phyloP scores from a whole-genome alignment of 305 asterid species.

The Nicotiana rustica region DNA sequence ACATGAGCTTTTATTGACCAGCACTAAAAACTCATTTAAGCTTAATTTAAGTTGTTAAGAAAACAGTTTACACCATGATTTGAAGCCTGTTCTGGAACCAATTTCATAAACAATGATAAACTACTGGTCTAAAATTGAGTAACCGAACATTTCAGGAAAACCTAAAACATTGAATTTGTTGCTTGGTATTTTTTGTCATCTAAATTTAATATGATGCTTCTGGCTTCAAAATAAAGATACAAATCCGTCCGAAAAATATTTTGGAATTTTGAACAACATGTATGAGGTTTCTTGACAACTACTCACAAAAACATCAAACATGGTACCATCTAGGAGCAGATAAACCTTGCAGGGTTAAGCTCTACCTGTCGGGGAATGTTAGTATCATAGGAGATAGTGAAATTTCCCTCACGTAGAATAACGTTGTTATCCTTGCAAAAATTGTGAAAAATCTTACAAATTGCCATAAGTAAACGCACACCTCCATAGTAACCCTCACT shows the following conservation, averaged over 20 bases:
- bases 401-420: slow-evolving; percentile 55
- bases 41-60: neutral
- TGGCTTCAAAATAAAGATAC: neutral
- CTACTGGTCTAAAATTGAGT: neutral
- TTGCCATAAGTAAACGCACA: slow-evolving; percentile 77
- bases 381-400: slow-evolving; percentile 75
- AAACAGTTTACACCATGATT: neutral
- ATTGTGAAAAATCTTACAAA: slow-evolving; percentile 24
- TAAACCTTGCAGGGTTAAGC: slow-evolving; percentile 4
- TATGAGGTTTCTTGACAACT: neutral
- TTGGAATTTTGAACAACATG: neutral
- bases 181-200: neutral
- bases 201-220: neutral
- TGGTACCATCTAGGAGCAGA: neutral
- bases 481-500: slow-evolving; percentile 88
- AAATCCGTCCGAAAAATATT: too few species aligned
- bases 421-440: slow-evolving; percentile 67
- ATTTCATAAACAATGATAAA: neutral
- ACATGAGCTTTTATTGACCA: neutral
- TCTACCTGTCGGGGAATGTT: slow-evolving; percentile 88
- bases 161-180: neutral
- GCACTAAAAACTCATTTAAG: neutral
- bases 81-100: too few species aligned
- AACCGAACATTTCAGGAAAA: neutral
- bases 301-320: neutral